Evolutionary conservation across 1,139 yeast species (phyloP).

Genomic region (Geotrichum reessii): DNA sequence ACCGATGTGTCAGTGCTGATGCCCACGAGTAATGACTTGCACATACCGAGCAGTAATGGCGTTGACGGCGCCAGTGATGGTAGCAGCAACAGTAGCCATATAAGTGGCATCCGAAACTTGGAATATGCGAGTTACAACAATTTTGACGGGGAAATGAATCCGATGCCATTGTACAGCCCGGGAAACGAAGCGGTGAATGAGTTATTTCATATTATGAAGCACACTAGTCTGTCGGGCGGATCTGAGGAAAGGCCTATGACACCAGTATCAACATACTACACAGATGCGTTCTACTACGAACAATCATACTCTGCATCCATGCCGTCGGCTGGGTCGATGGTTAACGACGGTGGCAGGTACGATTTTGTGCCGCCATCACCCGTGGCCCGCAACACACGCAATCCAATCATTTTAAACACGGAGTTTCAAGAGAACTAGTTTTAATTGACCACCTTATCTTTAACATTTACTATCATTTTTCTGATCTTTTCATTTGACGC

Average conservation of each 20-base stretch:
- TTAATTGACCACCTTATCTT: neutral
- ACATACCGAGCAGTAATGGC: neutral
- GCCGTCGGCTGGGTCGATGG: neutral
- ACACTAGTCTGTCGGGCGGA: slow-evolving; percentile 15
- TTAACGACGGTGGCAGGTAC: neutral
- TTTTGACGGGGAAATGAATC: slow-evolving; percentile 19
- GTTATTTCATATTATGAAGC: slow-evolving; percentile 26
- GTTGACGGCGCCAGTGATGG: neutral
- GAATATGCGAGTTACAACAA: slow-evolving; percentile 10
- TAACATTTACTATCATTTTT: neutral
- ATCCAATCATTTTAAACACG: slow-evolving; percentile 26
- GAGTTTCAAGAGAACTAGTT: slow-evolving; percentile 19
- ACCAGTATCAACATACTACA: neutral
- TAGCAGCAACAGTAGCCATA: slow-evolving; percentile 16
- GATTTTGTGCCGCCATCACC: slow-evolving; percentile 26
- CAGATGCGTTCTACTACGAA: neutral
- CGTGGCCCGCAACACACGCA: slow-evolving; percentile 26
- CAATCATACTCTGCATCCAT: neutral
- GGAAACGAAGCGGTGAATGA: slow-evolving; percentile 23
- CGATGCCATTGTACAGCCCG: slow-evolving; percentile 19
- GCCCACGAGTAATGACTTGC: slow-evolving; percentile 3
- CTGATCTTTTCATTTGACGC: neutral
- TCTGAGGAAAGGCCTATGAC: slow-evolving; percentile 1
- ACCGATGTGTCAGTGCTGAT: slow-evolving; percentile 18
- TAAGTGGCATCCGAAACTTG: slow-evolving; percentile 9